Base-by-base conservation (phyloP, 257 asterid species). In the Capsicum rhomboideum region DNA sequence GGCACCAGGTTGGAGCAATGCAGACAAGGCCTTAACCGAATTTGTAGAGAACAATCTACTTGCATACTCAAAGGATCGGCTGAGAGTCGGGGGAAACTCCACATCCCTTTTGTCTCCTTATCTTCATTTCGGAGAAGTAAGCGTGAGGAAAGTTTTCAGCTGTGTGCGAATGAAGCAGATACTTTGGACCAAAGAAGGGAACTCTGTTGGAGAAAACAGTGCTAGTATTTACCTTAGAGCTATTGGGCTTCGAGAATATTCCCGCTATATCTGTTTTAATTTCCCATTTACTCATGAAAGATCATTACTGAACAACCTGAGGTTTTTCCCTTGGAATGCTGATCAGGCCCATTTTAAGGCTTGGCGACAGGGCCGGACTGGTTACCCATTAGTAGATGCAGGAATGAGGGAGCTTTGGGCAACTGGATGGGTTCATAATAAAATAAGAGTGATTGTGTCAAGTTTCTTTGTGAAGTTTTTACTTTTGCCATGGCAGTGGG, bases 361-460 rank as follows among this genome's bases (percentile, higher is more conserved):
- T 0, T 96, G 98, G 98, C 83, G 98, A 63, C 98, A 96, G 85
- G 99, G 98, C 4, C 90, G 95, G 74, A 96, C 99, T 0, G 99
- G 99, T 17, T 96, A 94, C 42, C 99, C 99, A 0, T 83, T 96
- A 26, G 98, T 96, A 11, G 99, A 96, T 85, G 98, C 99, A 1
- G 99, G 99, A 34, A 94, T 94, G 98, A 91, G 98, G 79, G 98
- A 96, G 85, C 95, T 96, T 13, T 94, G 99, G 99, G 99, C 98
- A 18, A 94, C 95, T 1, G 99, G 99, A 21, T 94, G 99, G 98
- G 90, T 93, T 66, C 99, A 96, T 82, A 96, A 96, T 85, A 86
- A 93, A 90, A 91, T 94, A 66, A 85, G 98, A 85, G 93, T 94
- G 40, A 91, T 96, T 13, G 98, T 94, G 34, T 91, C 98, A 16